A percentile compares a stretch with the other conserved stretches of the same genome.
Conservation (phyloP, 176 grass and related monocot species). For the Avena sativa region DNA sequence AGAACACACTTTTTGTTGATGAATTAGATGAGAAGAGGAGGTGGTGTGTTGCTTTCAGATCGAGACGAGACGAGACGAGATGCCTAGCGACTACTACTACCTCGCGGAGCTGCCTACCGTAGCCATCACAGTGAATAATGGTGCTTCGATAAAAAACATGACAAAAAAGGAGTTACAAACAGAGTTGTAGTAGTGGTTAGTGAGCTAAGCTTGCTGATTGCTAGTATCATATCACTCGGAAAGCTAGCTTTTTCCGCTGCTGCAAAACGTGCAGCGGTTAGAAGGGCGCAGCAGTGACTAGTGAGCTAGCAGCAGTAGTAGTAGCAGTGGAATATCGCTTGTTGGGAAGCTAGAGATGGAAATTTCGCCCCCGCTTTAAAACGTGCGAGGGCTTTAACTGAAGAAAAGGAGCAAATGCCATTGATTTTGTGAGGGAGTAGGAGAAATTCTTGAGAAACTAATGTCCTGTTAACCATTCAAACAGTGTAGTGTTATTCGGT, state of each 20-base stretch:
- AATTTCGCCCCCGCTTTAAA: neutral
- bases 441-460: no score
- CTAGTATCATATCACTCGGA: neutral
- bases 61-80: neutral
- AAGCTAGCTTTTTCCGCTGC: neutral
- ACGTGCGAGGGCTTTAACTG: neutral
- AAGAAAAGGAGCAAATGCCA: neutral
- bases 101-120: neutral
- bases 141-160: neutral
- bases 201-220: neutral
- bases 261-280: neutral
- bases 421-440: no score
- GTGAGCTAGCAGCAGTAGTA: no score
- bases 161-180: neutral
- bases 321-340: no score
- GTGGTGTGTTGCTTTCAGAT: slow-evolving; percentile 10
- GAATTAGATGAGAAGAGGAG: neutral
- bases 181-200: neutral
- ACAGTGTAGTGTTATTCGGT: no score
- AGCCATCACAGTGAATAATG: neutral
- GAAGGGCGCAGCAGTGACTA: no score
- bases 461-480: no score
- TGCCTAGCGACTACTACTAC: no score
- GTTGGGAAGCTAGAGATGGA: no score
- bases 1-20: neutral